phyloP scores from a whole-genome alignment of 805 yeast species.

The Candida piceae region DNA sequence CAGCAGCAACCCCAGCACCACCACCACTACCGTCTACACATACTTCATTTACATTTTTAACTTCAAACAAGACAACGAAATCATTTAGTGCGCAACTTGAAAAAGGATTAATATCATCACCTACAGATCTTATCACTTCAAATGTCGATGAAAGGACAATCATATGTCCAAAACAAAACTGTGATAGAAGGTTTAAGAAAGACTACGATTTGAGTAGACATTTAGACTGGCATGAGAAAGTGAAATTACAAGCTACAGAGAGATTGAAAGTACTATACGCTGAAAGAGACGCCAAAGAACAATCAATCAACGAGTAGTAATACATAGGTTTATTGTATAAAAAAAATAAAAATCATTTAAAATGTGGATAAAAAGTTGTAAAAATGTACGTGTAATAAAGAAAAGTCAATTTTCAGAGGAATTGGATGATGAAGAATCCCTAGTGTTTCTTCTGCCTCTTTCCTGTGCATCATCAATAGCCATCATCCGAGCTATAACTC shows the following conservation, averaged over 20 bases:
- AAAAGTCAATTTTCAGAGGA: too few relatives aligned
- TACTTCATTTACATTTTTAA: slow-evolving; percentile 1
- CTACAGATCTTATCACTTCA: slow-evolving; percentile 33
- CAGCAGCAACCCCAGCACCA: background rate
- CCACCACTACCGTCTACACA: too few relatives aligned
- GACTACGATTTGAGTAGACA: slow-evolving; percentile 46
- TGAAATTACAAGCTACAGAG: slow-evolving; percentile 10
- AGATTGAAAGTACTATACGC: slow-evolving; percentile 3
- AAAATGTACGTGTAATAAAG: too few relatives aligned
- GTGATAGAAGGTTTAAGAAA: slow-evolving; percentile 49
- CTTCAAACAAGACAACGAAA: slow-evolving; percentile 10
- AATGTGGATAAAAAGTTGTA: too few relatives aligned
- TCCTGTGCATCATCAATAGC: too few relatives aligned
- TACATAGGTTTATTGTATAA: too few relatives aligned
- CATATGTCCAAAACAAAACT: slow-evolving; percentile 44
- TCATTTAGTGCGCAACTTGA: slow-evolving; percentile 38
- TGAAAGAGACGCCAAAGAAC: background rate
- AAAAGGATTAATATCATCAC: slow-evolving; percentile 31
- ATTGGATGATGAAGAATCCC: too few relatives aligned
- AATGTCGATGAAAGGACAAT: slow-evolving; percentile 34
- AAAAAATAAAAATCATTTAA: too few relatives aligned
- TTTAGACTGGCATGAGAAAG: slow-evolving; percentile 44
- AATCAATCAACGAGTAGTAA: too few relatives aligned
- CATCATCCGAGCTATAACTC: too few relatives aligned
- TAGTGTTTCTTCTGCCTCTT: too few relatives aligned